These are phyloP conservation scores for Aspergillus sparsus DNA, from an alignment of 495 filamentous ascomycete species.

Conservation along the genomic window DNA sequence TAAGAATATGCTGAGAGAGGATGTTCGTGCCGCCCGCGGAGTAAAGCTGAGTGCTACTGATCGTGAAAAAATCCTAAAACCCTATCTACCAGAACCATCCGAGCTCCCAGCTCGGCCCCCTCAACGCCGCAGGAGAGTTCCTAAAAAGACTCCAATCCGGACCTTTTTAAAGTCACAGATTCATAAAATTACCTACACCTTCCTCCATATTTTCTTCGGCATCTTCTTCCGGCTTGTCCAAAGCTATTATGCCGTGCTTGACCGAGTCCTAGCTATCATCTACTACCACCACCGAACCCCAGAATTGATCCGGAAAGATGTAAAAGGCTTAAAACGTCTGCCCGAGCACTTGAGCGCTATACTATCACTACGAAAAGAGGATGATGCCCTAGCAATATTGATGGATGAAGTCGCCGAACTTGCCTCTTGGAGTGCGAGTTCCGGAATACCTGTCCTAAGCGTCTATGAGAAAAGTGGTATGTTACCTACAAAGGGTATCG, in stretches of 20 bases:
- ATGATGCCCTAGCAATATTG: conserved; percentile 72
- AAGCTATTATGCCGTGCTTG: conserved; percentile 72
- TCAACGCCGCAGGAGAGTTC: conserved; percentile 33
- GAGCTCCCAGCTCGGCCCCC: conserved; percentile 29
- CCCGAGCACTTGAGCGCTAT: conserved; percentile 89
- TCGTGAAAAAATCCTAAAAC: conserved; percentile 69
- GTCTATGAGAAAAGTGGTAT: conserved; percentile 90
- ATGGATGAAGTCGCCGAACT: conserved; percentile 90
- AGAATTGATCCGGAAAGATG: conserved; percentile 84
- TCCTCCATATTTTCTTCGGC: conserved; percentile 81
- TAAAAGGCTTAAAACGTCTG: conserved; percentile 67
- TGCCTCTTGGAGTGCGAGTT: conserved; percentile 85
- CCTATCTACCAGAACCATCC: conserved; percentile 70
- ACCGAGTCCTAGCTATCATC: conserved; percentile 73
- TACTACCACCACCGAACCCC: conserved; percentile 94
- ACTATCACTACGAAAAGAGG: conserved; percentile 70
- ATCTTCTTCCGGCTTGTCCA: conserved; percentile 80
- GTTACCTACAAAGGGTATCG: conserved; percentile 14
- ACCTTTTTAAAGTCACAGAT: conserved; percentile 67
- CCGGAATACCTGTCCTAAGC: conserved; percentile 80
- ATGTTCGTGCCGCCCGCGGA: conserved; percentile 56
- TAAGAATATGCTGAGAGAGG: conserved; percentile 60
- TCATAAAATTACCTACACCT: conserved; percentile 66
- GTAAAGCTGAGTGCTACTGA: conserved; percentile 62
- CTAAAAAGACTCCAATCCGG: conserved; percentile 56